Evolutionary conservation across 345 rosid genomes (phyloP).

Genomic region (Heritiera littoralis): DNA sequence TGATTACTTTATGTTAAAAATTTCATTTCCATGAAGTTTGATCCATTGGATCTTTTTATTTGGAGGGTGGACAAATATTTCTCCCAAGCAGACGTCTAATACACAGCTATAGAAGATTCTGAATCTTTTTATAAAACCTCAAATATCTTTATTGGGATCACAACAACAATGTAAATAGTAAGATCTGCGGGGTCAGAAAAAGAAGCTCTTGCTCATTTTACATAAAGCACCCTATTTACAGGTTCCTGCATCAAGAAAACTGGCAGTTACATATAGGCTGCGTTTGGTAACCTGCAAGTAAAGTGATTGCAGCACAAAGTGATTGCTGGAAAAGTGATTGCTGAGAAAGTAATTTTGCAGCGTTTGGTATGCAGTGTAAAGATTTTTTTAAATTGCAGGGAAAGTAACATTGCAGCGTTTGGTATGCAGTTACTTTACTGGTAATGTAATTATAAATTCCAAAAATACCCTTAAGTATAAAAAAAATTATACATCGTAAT

Average conservation of each 20-base stretch:
- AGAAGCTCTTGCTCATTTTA: background rate
- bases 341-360: no score
- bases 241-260: slow-evolving; percentile 7
- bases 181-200: no score
- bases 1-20: background rate
- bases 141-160: background rate
- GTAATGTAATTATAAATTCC: no score
- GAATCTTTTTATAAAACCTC: background rate
- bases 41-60: slow-evolving; percentile 10
- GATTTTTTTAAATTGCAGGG: no score
- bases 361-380: no score
- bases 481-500: no score
- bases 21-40: background rate
- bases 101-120: background rate
- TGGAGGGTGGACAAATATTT: background rate
- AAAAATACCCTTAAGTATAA: no score
- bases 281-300: no score
- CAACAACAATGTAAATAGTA: background rate
- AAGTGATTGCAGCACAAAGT: no score
- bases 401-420: no score
- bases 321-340: no score
- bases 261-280: background rate
- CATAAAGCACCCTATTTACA: background rate
- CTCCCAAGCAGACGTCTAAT: background rate
- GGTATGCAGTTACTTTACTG: no score